Base-by-base conservation (phyloP, 1,284 basidiomycete species). In the Cronartium quercuum region DNA sequence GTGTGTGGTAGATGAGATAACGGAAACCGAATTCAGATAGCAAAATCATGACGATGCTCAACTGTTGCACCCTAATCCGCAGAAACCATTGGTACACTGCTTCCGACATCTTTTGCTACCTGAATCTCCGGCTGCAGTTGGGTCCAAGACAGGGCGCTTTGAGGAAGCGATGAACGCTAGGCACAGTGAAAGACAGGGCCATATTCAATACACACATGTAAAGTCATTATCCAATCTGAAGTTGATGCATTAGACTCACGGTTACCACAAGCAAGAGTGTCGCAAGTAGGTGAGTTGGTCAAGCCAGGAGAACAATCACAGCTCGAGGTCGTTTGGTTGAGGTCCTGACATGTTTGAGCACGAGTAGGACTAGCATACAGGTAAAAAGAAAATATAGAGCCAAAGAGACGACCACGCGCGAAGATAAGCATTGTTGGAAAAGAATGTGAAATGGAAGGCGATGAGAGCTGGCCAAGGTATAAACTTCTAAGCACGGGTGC, bases 41-140 rank as follows among this genome's bases (percentile, higher is more conserved):
- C n/a, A n/a, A n/a, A 40, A 18, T 10, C 1, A 44, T 38, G 66
- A 66, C 24, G 9, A n/a, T n/a, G n/a, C 70, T 58, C 29, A 55
- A 73, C 70, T 73, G 24, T 73, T 73, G 47, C 70, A 73, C 18
- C 24, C 55, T n/a, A 47, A 55, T 41, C 70, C 70, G 21, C 38
- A 29, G 29, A 73, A 73, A 29, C 70, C 70, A 9, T 35, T 38
- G 29, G 62, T 66, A 37, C 70, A 73, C 35, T 66, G 70, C 15
- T 58, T 12, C 21, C 47, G 35, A 51, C 70, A 73, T 5, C 70
- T 63, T 7, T 55, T 58, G 40, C 34, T 73, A n/a, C 70, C 70
- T 18, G 42, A 37, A 38, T 40, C 62, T 13, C 68, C 61, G 21
- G 63, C 62, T 34, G 62, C 7, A 34, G 42, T 58, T 3, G 63